phyloP scores from a whole-genome alignment of 2,329 filamentous ascomycete species.

The Stylonectria norvegica region DNA sequence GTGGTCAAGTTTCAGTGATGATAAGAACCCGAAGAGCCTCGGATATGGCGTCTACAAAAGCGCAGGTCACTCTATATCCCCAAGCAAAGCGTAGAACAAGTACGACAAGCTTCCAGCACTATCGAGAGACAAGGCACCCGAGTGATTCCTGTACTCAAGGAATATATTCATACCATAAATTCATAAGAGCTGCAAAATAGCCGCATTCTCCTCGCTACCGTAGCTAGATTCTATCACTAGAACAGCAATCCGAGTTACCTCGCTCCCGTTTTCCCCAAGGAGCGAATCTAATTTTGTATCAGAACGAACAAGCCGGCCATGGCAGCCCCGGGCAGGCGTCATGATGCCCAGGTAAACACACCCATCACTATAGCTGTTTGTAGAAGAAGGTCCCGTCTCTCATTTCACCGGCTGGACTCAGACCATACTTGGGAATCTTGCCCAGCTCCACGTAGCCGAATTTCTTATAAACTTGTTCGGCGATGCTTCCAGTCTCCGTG shows the following conservation, averaged over 20 bases:
- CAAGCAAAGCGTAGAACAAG: too few relatives aligned
- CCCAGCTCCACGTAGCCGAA: constrained; percentile 57
- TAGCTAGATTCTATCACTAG: constrained; percentile 12
- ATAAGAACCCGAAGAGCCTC: too few relatives aligned
- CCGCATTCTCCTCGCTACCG: constrained; percentile 21
- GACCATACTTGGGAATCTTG: constrained; percentile 51
- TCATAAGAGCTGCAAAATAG: too few relatives aligned
- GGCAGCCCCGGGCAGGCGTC: not conserved
- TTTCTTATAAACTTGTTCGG: constrained; percentile 51
- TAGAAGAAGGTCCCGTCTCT: constrained; percentile 56
- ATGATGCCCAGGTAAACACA: not conserved
- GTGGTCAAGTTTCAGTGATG: too few relatives aligned
- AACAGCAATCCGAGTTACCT: constrained; percentile 26
- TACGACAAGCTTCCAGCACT: too few relatives aligned
- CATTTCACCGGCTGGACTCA: constrained; percentile 46
- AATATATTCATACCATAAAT: too few relatives aligned
- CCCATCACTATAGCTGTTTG: constrained; percentile 45
- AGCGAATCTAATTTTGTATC: constrained; percentile 7
- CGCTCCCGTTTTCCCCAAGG: constrained; percentile 16
- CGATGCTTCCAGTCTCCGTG: constrained; percentile 49
- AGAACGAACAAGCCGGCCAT: constrained; percentile 3
- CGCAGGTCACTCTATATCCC: too few relatives aligned
- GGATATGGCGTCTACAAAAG: too few relatives aligned
- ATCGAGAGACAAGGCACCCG: too few relatives aligned
- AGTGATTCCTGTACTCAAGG: too few relatives aligned